Conservation (phyloP, 352 stramenopile genomes). For the Phytophthora sansomeana region DNA sequence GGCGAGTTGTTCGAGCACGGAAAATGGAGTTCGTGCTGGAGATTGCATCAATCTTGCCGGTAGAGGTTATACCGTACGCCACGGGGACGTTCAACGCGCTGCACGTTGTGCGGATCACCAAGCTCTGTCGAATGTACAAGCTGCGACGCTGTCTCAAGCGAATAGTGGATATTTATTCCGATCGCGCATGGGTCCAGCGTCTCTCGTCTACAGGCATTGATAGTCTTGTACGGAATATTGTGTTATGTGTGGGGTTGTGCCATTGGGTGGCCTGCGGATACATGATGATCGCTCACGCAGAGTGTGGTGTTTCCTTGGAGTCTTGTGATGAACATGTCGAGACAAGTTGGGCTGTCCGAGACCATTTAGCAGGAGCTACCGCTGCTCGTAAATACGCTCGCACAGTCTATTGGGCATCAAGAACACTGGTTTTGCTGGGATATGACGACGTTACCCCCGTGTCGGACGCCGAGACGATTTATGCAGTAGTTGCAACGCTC, state of each 20-base stretch:
- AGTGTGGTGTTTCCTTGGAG: conserved; percentile 64
- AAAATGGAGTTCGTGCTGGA: conserved; percentile 60
- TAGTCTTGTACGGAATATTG: conserved; percentile 53
- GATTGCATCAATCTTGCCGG: conserved; percentile 53
- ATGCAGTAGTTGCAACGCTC: conserved; percentile 54
- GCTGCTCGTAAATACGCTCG: conserved; percentile 59
- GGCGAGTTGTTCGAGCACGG: no score
- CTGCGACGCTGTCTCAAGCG: conserved; percentile 46
- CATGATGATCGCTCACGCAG: conserved; percentile 67
- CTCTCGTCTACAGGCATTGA: conserved; percentile 70
- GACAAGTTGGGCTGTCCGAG: conserved; percentile 68
- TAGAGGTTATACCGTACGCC: conserved; percentile 59
- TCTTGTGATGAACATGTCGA: conserved; percentile 50
- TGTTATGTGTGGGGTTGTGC: conserved; percentile 37
- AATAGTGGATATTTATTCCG: conserved; percentile 61
- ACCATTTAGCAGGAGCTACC: conserved; percentile 53
- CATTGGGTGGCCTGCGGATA: conserved; percentile 78
- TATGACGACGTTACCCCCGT: conserved; percentile 77
- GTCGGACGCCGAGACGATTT: conserved; percentile 62
- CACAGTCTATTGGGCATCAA: conserved; percentile 64
- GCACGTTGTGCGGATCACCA: conserved; percentile 66
- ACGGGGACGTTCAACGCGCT: conserved; percentile 55
- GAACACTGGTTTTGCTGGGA: conserved; percentile 66
- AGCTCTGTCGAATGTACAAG: conserved; percentile 66
- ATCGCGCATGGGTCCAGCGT: conserved; percentile 50